Base-by-base conservation (phyloP, 352 stramenopile species). In the Aphanomyces euteiches region DNA sequence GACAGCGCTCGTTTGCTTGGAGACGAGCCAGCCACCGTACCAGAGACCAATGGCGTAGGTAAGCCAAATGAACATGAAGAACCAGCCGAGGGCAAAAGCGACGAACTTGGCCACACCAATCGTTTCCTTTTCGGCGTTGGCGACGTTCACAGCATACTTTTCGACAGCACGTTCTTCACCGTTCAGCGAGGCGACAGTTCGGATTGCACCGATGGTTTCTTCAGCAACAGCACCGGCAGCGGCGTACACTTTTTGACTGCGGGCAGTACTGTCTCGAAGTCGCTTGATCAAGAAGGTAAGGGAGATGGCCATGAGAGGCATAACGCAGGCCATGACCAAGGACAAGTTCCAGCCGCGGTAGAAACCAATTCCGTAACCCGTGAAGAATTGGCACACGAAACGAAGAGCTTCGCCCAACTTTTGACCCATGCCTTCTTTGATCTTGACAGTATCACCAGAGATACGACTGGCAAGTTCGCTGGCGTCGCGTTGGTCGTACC, bases 31-130 rank as follows among this genome's bases (percentile, higher is more conserved):
- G 7, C 79, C 77, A 15, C 81, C 81, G 69, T 88, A 88, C 81
- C 81, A 88, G 2, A 88, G 47, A 53, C 81, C 81, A 28, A 75
- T 57, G 0, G 78, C 60, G 53, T 87, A 85, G 71, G 85, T 86
- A 40, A 85, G 15, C 77, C 74, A 89, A 0, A 83, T 72, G 61
- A 73, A 84, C 1, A 45, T 77, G 40, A 85, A n/a, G 69, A 88
- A 81, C 40, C 79, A 45, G 17, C 67, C 56, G 54, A 81, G 75
- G 8, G 83, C 69, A 2, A 61, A 47, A 0, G 74, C 66, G 4
- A 69, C 65, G 53, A 79, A 71, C 64, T 78, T 80, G 59, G 77
- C 67, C 21, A 81, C 71, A 15, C 66, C 47, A 36, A 85, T 74
- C 10, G 79, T 83, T 56, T 76, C 72, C 45, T 65, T 61, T 50